Evolutionary conservation across 2,329 filamentous ascomycete genomes (phyloP), one percentile per base, ranked within the genome.

Genomic region (Colletotrichum filicis): DNA sequence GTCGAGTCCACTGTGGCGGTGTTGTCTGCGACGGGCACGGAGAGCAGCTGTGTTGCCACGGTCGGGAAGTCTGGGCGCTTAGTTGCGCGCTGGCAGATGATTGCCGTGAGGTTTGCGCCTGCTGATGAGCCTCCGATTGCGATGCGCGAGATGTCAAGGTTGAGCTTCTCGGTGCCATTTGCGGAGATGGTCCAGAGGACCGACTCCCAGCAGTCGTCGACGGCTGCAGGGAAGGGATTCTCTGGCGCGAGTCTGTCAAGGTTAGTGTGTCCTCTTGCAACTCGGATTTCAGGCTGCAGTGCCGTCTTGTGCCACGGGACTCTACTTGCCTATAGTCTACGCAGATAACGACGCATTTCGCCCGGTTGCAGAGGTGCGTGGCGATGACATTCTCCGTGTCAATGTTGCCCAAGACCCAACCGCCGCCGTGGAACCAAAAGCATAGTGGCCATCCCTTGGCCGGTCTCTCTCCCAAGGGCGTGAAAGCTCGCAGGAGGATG

Each of bases 21-120:
- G 80, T 91, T 91, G 78, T 91, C 89, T 46, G 84, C 87, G 8
- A 91, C 88, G 0, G 89, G 89, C 3, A 91, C 88, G 16, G 86
- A 87, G 60, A 91, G 86, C 19, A 91, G 79, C 77, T 91, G 89
- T 4, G 85, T 79, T 1, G 77, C 71, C 66, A 79, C 75, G 58
- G 37, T 30, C 2, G 75, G 76, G 26, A 83, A 81, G 24, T 81
- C 79, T 4, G 79, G 82, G 4, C 83, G 79, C 6, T 79, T 79
- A 4, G 83, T 81, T 0, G 84, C 83, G 70, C 86, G 86, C 73
- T 90, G 87, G n/a, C 84, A 87, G 80, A 90, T 85, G 61, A 88
- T 82, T 5, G 86, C 82, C 0, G 87, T 86, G 5, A 89, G 83
- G 72, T 89, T 89, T 1, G 83, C 87, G 19, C 88, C 87, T 0